Percentiles rank a stretch among this genome's conserved stretches.
phyloP scores from a whole-genome alignment of 257 asterid species.

The Primulina tabacum region DNA sequence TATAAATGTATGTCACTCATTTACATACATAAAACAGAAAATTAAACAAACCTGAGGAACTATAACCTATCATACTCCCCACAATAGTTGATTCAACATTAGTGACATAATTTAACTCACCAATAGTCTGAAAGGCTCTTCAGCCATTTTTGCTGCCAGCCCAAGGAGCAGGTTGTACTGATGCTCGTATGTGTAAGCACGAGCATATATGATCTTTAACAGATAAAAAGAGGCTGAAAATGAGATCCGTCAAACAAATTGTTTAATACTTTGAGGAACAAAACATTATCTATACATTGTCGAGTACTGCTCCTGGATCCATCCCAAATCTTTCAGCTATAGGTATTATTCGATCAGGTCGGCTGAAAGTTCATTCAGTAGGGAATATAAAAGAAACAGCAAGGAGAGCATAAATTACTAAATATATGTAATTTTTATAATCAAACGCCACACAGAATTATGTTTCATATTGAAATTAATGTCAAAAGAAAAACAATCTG shows the following conservation, averaged over 20 bases:
- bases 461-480: not conserved
- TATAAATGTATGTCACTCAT: not conserved
- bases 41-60: not conserved
- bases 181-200: constrained; percentile 98
- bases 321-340: constrained; percentile 28
- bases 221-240: constrained; percentile 7
- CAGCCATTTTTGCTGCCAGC: constrained; percentile 99
- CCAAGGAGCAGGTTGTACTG: constrained; percentile 96
- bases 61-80: not conserved
- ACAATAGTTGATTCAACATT: constrained; percentile 13
- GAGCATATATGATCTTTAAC: constrained; percentile 87
- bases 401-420: constrained; percentile 50
- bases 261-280: not conserved
- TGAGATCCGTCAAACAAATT: constrained; percentile 12
- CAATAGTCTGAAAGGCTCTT: constrained; percentile 96
- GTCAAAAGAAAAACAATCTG: not conserved
- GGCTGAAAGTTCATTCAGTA: not conserved
- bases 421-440: no score
- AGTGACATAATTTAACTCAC: constrained; percentile 41
- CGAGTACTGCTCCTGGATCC: constrained; percentile 55
- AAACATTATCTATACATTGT: not conserved
- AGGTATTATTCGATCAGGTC: constrained; percentile 35
- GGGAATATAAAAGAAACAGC: not conserved
- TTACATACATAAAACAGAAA: not conserved
- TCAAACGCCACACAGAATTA: not conserved